A percentile compares a stretch with the other conserved stretches of the same genome.
Evolutionary conservation across 805 yeast genomes (phyloP).

Genomic region (Hanseniaspora jakobsenii): DNA sequence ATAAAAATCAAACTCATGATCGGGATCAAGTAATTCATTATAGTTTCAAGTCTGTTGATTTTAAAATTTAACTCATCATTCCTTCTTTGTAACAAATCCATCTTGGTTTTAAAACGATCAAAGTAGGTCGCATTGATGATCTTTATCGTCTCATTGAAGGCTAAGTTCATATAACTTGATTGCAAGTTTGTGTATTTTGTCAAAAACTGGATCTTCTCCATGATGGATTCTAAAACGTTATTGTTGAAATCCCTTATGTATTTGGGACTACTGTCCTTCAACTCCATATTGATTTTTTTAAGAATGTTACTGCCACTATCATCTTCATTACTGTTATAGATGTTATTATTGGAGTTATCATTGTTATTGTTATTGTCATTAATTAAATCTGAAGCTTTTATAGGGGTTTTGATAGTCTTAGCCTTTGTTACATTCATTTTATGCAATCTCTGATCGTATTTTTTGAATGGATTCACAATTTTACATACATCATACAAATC

Average conservation of each 20-base stretch:
- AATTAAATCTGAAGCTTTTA: too few species aligned
- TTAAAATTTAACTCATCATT: neutral
- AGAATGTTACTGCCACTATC: too few species aligned
- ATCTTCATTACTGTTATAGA: too few species aligned
- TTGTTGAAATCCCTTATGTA: neutral
- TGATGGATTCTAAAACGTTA: slow-evolving; percentile 8
- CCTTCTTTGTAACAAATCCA: neutral
- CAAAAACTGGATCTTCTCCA: slow-evolving; percentile 10
- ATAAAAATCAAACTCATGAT: neutral
- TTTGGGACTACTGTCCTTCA: neutral
- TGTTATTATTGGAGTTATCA: too few species aligned
- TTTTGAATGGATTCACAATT: slow-evolving; percentile 10
- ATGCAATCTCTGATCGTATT: slow-evolving; percentile 7
- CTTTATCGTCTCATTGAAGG: slow-evolving; percentile 11
- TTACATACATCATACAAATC: slow-evolving; percentile 7
- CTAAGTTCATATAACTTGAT: slow-evolving; percentile 10
- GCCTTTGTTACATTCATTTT: too few species aligned
- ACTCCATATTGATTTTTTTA: too few species aligned
- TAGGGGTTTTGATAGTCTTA: too few species aligned
- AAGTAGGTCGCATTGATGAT: slow-evolving; percentile 8
- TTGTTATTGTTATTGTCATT: too few species aligned
- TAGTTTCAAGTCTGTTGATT: neutral
- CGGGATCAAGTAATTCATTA: too few species aligned
- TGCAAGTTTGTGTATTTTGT: slow-evolving; percentile 4
- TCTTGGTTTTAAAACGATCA: slow-evolving; percentile 2